A percentile compares a stretch with the other conserved stretches of the same genome.
phyloP scores from a whole-genome alignment of 1,284 basidiomycete species.

The Tranzscheliella williamsii region DNA sequence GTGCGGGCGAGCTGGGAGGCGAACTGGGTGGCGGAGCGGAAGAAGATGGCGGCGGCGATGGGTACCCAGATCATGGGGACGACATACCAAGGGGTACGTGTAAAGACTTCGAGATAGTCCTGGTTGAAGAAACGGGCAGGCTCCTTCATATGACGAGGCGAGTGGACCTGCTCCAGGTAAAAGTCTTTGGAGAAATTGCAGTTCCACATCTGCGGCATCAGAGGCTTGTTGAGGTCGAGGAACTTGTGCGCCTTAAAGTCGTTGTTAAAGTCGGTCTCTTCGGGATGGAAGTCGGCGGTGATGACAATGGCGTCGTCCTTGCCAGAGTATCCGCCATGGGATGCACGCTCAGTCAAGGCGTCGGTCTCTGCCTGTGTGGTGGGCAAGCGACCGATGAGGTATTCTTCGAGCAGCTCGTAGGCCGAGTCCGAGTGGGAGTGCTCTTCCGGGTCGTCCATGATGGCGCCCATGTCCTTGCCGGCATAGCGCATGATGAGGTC shows the following conservation, averaged over 20 bases:
- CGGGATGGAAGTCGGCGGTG: constrained; percentile 62
- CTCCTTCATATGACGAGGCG: constrained; percentile 81
- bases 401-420: constrained; percentile 88
- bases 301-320: constrained; percentile 68
- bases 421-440: constrained; percentile 93
- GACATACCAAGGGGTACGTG: constrained; percentile 90
- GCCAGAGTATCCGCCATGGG: constrained; percentile 44
- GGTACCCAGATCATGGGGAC: constrained; percentile 91
- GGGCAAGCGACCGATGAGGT: constrained; percentile 50
- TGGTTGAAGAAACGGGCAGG: constrained; percentile 86
- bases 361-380: constrained; percentile 31
- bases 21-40: constrained; percentile 82
- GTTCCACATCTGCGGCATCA: constrained; percentile 82
- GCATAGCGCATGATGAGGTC: constrained; percentile 69
- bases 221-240: constrained; percentile 83
- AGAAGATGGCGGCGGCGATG: constrained; percentile 78
- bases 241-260: constrained; percentile 81
- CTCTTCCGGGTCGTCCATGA: constrained; percentile 81
- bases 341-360: constrained; percentile 11
- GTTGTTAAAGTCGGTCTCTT: constrained; percentile 46
- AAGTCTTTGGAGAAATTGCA: constrained; percentile 89
- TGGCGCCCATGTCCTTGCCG: constrained; percentile 77
- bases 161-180: constrained; percentile 94
- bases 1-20: constrained; percentile 11
- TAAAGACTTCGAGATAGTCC: constrained; percentile 80